Conservation (phyloP, 2,329 filamentous ascomycete genomes). For the Fusarium euwallaceae region DNA sequence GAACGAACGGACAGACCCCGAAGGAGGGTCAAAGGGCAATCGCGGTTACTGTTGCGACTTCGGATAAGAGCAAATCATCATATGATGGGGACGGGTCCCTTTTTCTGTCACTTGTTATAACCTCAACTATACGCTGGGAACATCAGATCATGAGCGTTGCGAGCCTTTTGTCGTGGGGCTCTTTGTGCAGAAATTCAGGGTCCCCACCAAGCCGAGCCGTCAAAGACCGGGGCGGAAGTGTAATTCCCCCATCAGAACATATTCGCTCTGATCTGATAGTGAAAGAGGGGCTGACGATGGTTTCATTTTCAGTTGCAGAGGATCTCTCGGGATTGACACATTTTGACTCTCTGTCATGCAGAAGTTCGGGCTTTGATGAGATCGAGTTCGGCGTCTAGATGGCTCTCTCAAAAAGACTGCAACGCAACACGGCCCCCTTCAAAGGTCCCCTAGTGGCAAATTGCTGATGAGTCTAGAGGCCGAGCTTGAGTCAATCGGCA, state of each 20-base stretch:
- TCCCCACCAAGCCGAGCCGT: neutral
- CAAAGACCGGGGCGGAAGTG: neutral
- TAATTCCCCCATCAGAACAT: neutral
- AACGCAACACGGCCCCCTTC: constrained; percentile 18
- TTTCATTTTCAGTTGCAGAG: constrained; percentile 26
- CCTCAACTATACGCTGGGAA: constrained; percentile 3
- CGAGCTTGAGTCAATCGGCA: neutral
- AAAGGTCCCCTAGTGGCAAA: constrained; percentile 30
- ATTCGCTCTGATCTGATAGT: constrained; percentile 30
- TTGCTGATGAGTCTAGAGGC: constrained; percentile 12
- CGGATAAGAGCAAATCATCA: constrained; percentile 5
- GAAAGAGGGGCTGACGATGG: constrained; percentile 15
- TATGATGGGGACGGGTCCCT: constrained; percentile 7
- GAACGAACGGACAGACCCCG: constrained; percentile 21
- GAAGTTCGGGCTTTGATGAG: neutral
- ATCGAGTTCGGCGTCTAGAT: constrained; percentile 14
- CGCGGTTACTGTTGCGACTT: neutral
- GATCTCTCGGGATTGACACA: neutral
- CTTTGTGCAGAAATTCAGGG: constrained; percentile 7
- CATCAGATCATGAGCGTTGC: constrained; percentile 34
- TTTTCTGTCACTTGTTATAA: constrained; percentile 22
- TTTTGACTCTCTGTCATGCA: neutral
- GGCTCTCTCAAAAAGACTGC: neutral
- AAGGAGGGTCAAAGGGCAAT: constrained; percentile 1
- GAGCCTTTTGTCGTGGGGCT: constrained; percentile 19